phyloP scores from a whole-genome alignment of 495 filamentous ascomycete species.

The Lasiosphaeris hirsuta region DNA sequence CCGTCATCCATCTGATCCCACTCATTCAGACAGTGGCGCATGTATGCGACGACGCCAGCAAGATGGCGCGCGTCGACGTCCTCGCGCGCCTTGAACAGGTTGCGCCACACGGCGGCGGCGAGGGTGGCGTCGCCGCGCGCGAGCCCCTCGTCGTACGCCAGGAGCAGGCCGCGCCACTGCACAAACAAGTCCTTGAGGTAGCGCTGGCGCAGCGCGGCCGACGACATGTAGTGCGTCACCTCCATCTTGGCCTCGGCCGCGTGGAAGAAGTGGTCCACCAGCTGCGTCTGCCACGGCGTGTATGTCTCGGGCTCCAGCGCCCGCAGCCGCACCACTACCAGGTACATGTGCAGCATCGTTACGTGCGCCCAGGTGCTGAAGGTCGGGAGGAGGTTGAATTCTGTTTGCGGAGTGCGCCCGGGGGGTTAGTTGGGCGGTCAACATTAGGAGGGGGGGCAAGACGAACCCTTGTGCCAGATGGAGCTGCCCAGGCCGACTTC shows the following conservation, averaged over 20 bases:
- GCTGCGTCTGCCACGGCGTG: constrained; percentile 40
- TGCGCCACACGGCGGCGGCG: constrained; percentile 88
- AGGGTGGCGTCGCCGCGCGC: constrained; percentile 80
- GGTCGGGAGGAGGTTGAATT: constrained; percentile 67
- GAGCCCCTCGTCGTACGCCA: constrained; percentile 85
- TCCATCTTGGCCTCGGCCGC: constrained; percentile 85
- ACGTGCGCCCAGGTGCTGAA: constrained; percentile 96
- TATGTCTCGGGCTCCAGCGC: constrained; percentile 57
- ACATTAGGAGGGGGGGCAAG: neutral
- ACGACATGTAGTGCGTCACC: constrained; percentile 60
- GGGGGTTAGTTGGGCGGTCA: neutral
- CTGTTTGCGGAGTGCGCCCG: constrained; percentile 9
- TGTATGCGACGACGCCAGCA: constrained; percentile 73
- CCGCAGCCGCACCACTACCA: constrained; percentile 82
- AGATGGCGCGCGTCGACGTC: constrained; percentile 69
- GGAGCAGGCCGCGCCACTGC: constrained; percentile 82
- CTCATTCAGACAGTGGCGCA: constrained; percentile 62
- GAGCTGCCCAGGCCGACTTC: constrained; percentile 73
- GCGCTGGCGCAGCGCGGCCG: constrained; percentile 64
- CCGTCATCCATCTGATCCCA: constrained; percentile 62
- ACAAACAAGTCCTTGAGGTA: constrained; percentile 90
- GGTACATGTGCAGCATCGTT: constrained; percentile 93
- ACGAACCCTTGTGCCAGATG: constrained; percentile 81
- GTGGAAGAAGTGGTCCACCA: constrained; percentile 92
- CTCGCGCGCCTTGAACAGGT: constrained; percentile 73